Evolutionary conservation across 1,284 basidiomycete genomes (phyloP).

Genomic region (Leucoagaricus sp.): DNA sequence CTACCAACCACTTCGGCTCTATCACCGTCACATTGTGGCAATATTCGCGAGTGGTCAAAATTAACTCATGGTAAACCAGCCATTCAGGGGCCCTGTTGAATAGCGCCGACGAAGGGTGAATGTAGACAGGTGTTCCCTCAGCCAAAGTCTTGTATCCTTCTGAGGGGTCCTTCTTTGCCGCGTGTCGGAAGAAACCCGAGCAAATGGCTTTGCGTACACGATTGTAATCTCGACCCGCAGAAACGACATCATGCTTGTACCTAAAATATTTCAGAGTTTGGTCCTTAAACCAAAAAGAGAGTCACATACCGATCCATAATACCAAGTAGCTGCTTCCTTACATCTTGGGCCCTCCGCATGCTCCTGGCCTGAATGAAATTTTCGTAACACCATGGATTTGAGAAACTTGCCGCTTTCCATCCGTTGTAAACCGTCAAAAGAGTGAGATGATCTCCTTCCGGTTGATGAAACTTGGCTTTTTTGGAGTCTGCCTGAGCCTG

Average conservation of each 20-base stretch:
- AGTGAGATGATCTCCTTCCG: constrained; percentile 97
- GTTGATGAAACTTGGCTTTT: constrained; percentile 98
- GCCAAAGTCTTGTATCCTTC: constrained; percentile 99
- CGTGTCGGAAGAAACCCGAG: constrained; percentile 95
- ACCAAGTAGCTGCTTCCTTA: constrained; percentile 93
- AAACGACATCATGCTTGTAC: constrained; percentile 95
- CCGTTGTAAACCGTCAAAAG: constrained; percentile 97
- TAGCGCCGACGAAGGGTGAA: constrained; percentile 95
- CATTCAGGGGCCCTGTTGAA: constrained; percentile 89
- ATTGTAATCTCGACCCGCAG: constrained; percentile 92
- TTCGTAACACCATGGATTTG: constrained; percentile 96
- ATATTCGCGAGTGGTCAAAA: constrained; percentile 80
- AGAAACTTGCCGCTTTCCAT: constrained; percentile 95
- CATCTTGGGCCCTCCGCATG: constrained; percentile 97
- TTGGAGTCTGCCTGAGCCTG: constrained; percentile 98
- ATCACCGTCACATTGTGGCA: constrained; percentile 96
- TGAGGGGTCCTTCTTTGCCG: constrained; percentile 94
- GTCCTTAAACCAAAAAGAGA: neutral
- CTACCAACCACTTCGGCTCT: constrained; percentile 98
- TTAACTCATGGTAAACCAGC: constrained; percentile 64
- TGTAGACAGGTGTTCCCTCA: constrained; percentile 96
- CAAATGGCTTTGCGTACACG: constrained; percentile 94
- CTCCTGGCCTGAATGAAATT: constrained; percentile 98
- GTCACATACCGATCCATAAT: constrained; percentile 92
- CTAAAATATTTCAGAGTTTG: constrained; percentile 35